Base-by-base conservation (phyloP, 495 filamentous ascomycete species). In the Daldinia caldariorum region DNA sequence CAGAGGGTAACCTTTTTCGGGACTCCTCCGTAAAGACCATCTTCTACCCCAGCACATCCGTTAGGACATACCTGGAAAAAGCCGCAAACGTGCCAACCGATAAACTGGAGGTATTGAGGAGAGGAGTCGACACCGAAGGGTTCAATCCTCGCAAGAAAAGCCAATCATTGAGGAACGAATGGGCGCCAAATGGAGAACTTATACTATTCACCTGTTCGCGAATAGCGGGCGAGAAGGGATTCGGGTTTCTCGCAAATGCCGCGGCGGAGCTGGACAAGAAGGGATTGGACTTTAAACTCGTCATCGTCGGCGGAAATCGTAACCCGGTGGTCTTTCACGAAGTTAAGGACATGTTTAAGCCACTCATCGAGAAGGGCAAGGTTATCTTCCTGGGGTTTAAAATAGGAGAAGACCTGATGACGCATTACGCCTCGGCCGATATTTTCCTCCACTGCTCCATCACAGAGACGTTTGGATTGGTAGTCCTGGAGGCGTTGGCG, bases 391-490 rank as follows among this genome's bases (percentile, higher is more conserved):
- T 85, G 2, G 88, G 88, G 0, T 85, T 89, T 71, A 77, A 84
- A 43, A 79, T 84, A 1, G 87, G 88, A 13, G 79, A 79, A 31
- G 77, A 80, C 0, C 77, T 90, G 14, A 87, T 86, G 22, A 78
- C 79, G 12, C 83, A 84, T 22, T 90, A 89, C 73, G 87, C 88
- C 4, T 83, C 82, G 0, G 87, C 83, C 4, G 88, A 90, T 67
- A 62, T 90, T 26, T 89, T 90, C 66, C 74, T 90, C 13, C 88
- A 90, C 65, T 88, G 86, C 75, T 89, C 87, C 18, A 82, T 89
- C 63, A 89, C 86, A 14, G 88, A 90, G 73, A 89, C 87, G 0
- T 90, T 90, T 71, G 88, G 88, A 1, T 77, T 90, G 18, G 87
- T 89, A 0, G 86, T 89, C 3, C 77, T 90, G 0, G 88, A 90